Base-by-base conservation (phyloP, 805 yeast genomes). In the Komagataella mondaviorum region DNA sequence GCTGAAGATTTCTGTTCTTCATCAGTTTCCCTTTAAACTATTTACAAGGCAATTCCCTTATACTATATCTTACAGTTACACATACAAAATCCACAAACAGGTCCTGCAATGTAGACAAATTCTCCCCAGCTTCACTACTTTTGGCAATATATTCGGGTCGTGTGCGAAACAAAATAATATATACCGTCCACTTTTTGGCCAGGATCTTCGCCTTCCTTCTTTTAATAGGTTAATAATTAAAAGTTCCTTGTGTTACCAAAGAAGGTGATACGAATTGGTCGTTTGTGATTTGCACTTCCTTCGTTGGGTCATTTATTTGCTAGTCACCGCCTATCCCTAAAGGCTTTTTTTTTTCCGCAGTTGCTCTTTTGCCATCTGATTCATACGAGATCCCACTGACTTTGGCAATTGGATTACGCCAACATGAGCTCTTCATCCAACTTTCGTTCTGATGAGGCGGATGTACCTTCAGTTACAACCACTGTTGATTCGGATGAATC, bases 1-100 rank as follows among this genome's bases (percentile, higher is more conserved):
- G 68, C 71, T 66, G 71, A 68, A 66, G 71, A 67, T 69, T 69
- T 69, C 71, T 67, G 71, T 67, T 69, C 72, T 67, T 71, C 69
- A 69, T 67, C 71, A 67, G 71, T 12, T 70, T 70, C 71, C 71
- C 72, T 67, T 60, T 68, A 68, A 64, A 67, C 69, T 63, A 20
- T 20, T 20, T 20, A 20, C 20, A 20, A 20, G 20, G 20, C 20
- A 20, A 20, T 20, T 4, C 20, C 20, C 20, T 3, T 4, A 4
- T 20, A 20, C 20, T 20, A 20, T 20, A 20, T 20, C 4, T 4
- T 3, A 3, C 20, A 20, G 3, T 4, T 20, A 20, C 20, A 20
- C 4, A 20, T 20, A 20, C 20, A 20, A 20, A 20, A 20, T 20
- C 20, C 3, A 20, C 20, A 20, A 20, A 20, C 20, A 20, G 20